These are phyloP conservation scores for Megacollybia platyphylla DNA, from an alignment of 1,284 basidiomycete genomes.

Conservation along the genomic window DNA sequence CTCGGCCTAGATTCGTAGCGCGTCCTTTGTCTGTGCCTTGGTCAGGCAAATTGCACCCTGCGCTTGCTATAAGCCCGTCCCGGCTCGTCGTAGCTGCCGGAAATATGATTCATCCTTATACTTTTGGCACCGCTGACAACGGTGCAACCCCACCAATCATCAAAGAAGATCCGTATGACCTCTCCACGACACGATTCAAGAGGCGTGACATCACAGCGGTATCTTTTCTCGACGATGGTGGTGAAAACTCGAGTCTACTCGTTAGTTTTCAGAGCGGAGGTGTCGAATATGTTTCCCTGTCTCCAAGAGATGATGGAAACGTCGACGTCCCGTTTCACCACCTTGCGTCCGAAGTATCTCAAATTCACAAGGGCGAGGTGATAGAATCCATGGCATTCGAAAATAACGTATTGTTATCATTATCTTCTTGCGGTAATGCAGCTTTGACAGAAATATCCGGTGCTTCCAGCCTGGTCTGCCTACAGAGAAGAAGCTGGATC, in stretches of 20 bases:
- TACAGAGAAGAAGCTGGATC: slow-evolving; percentile 46
- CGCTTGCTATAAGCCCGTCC: slow-evolving; percentile 43
- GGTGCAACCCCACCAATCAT: slow-evolving; percentile 27
- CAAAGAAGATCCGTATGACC: slow-evolving; percentile 34
- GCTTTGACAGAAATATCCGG: slow-evolving; percentile 19
- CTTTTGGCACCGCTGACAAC: slow-evolving; percentile 23
- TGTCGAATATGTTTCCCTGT: slow-evolving; percentile 32
- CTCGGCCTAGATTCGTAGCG: slow-evolving; percentile 37
- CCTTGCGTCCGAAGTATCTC: slow-evolving; percentile 14
- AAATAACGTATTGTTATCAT: slow-evolving; percentile 30
- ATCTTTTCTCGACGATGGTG: slow-evolving; percentile 33
- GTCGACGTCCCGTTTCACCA: slow-evolving; percentile 5
- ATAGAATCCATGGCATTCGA: slow-evolving; percentile 42
- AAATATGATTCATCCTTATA: slow-evolving; percentile 43
- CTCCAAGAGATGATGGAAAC: slow-evolving; percentile 11
- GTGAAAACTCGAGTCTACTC: slow-evolving; percentile 33
- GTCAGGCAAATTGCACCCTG: slow-evolving; percentile 43
- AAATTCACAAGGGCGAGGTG: slow-evolving; percentile 21
- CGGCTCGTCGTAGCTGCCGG: slow-evolving; percentile 55
- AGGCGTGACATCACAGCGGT: slow-evolving; percentile 38
- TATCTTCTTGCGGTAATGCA: slow-evolving; percentile 43
- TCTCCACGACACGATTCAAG: slow-evolving; percentile 20
- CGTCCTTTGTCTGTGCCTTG: slow-evolving; percentile 57
- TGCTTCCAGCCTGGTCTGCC: slow-evolving; percentile 20
- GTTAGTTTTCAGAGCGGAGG: slow-evolving; percentile 51